Evolutionary conservation across 2,329 filamentous ascomycete species (phyloP), one percentile per base, ranked within the genome.

Genomic region (Claviceps capensis): DNA sequence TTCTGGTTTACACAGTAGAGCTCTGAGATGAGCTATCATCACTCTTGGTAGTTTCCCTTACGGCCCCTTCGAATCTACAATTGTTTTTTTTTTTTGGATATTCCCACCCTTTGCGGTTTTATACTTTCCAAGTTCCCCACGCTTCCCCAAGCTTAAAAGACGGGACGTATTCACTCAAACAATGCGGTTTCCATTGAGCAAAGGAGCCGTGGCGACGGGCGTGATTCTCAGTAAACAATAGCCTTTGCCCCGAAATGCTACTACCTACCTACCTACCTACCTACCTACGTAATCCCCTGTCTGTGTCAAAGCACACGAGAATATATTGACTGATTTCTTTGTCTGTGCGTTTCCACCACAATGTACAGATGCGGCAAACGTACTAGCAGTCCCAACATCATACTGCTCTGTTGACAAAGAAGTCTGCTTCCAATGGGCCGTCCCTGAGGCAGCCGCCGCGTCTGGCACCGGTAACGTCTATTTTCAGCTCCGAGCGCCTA

Each of bases 401-500:
- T 65, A 66, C 58, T 80, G 76, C 57, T 69, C 74, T 43, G 61
- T 60, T 2, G 56, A 60, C 49, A 57, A 66, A n/a, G 30, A 53
- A 26, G 63, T 81, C 42, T 82, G 79, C 64, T 81, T 73, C 64
- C 67, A 68, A 54, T 71, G 83, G 56, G 79, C 69, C 44, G 72
- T 83, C 2, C 80, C 81, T 0, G 58, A 68, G 45, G 59, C 67
- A 1, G 75, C 77, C 0, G 71, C 72, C 14, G 66, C 66, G 38
- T 68, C 71, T 4, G 70, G 70, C 41, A 66, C 68, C 4, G 79
- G 79, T 49, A 77, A 79, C 61, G 70, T 84, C 52, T 83, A 79
- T 62, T 72, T 84, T 56, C 79, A 82, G 60, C 70, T 85, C 52
- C 67, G 66, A n/a, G 78, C 78, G 4, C 75, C 77, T 1, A 69